phyloP scores from a whole-genome alignment of 495 filamentous ascomycete species.

The Aspergillus diversus region DNA sequence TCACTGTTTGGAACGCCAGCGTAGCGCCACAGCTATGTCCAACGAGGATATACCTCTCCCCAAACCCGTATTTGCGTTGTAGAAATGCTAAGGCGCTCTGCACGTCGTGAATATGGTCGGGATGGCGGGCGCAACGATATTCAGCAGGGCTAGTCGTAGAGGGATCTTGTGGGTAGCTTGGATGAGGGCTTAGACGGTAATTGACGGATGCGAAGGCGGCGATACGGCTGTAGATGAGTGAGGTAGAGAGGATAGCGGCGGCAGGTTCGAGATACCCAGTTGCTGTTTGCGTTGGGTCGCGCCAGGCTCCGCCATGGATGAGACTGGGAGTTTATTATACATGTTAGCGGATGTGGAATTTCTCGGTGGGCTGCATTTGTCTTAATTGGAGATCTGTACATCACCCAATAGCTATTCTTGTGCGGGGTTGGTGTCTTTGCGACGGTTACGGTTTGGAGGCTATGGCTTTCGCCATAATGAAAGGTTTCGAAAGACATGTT shows the following conservation, averaged over 20 bases:
- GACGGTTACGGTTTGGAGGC: constrained; percentile 39
- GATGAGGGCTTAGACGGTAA: constrained; percentile 80
- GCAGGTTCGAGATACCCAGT: constrained; percentile 49
- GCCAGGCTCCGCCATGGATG: constrained; percentile 91
- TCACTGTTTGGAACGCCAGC: constrained; percentile 69
- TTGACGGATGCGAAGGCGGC: constrained; percentile 72
- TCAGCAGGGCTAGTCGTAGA: constrained; percentile 36
- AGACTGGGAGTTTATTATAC: constrained; percentile 49
- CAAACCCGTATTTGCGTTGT: constrained; percentile 55
- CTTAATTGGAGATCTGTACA: constrained; percentile 34
- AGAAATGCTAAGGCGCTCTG: constrained; percentile 63
- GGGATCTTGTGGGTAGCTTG: constrained; percentile 57
- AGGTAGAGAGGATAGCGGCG: constrained; percentile 45
- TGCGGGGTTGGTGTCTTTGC: constrained; percentile 27
- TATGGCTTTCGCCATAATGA: constrained; percentile 34
- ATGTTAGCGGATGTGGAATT: neutral
- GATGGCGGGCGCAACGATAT: constrained; percentile 61
- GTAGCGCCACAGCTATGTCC: constrained; percentile 81
- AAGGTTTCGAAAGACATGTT: constrained; percentile 31
- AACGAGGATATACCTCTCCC: constrained; percentile 61
- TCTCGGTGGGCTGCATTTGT: constrained; percentile 11
- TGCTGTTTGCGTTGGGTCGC: constrained; percentile 67
- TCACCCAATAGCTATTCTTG: constrained; percentile 48
- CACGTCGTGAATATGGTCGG: constrained; percentile 75
- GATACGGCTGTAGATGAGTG: constrained; percentile 38